Conservation (phyloP, 805 yeast species). For the Nakazawaea laoshanensis region DNA sequence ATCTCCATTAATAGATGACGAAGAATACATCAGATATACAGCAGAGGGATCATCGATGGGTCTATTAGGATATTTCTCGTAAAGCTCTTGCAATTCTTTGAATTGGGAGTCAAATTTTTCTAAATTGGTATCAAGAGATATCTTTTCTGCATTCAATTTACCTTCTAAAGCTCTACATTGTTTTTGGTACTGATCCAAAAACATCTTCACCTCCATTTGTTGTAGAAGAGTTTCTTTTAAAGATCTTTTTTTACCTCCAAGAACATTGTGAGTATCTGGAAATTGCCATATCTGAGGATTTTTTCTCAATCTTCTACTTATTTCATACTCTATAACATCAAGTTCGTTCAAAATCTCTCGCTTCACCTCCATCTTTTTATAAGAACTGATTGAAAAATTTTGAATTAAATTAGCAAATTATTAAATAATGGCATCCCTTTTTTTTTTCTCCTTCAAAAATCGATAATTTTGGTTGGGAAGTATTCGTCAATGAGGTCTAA, state of each 20-base stretch:
- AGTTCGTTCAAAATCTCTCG: constrained; percentile 48
- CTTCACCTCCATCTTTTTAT: constrained; percentile 32
- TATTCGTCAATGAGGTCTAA: constrained; percentile 57
- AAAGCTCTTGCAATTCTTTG: constrained; percentile 20
- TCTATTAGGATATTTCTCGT: constrained; percentile 22
- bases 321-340: constrained; percentile 62
- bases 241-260: constrained; percentile 30
- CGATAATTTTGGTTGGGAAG: constrained; percentile 49
- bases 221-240: constrained; percentile 46
- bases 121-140: constrained; percentile 21
- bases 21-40: constrained; percentile 23
- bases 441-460: constrained; percentile 30
- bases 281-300: constrained; percentile 47
- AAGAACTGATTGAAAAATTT: not conserved
- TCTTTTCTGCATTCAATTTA: constrained; percentile 10
- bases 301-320: constrained; percentile 49
- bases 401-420: not conserved
- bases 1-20: constrained; percentile 9
- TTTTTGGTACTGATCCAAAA: constrained; percentile 37
- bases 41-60: constrained; percentile 19
- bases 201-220: constrained; percentile 55
- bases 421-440: not conserved
- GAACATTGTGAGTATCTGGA: constrained; percentile 18
- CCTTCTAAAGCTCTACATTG: constrained; percentile 18
- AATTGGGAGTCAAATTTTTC: constrained; percentile 29